Percentiles rank a stretch among this genome's conserved stretches.
phyloP scores from a whole-genome alignment of 352 stramenopile genomes.

The Hyaloperonospora brassicae region DNA sequence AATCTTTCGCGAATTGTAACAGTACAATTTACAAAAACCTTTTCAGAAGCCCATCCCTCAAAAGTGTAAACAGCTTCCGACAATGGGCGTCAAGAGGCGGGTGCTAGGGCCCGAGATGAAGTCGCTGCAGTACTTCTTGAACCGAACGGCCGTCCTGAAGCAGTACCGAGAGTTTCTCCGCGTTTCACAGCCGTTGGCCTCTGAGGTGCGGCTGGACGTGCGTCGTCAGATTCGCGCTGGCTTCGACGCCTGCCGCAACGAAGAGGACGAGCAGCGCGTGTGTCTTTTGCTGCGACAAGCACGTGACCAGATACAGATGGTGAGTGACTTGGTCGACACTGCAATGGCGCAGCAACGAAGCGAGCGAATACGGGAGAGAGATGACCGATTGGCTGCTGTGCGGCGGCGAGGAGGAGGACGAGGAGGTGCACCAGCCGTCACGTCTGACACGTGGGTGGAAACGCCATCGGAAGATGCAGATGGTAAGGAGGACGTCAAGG shows the following conservation, averaged over 20 bases:
- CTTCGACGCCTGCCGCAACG: slow-evolving; percentile 42
- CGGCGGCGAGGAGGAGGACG: not conserved
- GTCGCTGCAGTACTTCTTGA: slow-evolving; percentile 72
- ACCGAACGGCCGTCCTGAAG: slow-evolving; percentile 46
- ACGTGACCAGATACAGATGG: slow-evolving; percentile 58
- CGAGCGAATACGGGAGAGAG: slow-evolving; percentile 22
- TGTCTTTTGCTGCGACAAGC: slow-evolving; percentile 42
- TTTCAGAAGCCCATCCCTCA: not conserved
- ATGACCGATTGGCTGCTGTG: slow-evolving; percentile 10
- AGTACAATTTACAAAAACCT: not conserved
- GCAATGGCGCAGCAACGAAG: slow-evolving; percentile 43
- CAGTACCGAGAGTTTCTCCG: slow-evolving; percentile 65
- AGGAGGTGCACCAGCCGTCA: not conserved
- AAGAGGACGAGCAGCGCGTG: slow-evolving; percentile 50
- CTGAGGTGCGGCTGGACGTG: slow-evolving; percentile 42
- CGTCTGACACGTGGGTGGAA: slow-evolving; percentile 36
- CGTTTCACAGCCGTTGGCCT: slow-evolving; percentile 39
- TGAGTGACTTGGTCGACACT: slow-evolving; percentile 60
- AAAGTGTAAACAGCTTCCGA: too few species aligned
- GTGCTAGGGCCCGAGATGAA: slow-evolving; percentile 34
- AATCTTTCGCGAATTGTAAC: not conserved
- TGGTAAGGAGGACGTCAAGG: slow-evolving; percentile 45
- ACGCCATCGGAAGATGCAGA: slow-evolving; percentile 11
- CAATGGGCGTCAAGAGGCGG: slow-evolving; percentile 22
- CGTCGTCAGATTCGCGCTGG: slow-evolving; percentile 50